Conservation (phyloP, 495 filamentous ascomycete species). For the Ramalina peruviana region DNA sequence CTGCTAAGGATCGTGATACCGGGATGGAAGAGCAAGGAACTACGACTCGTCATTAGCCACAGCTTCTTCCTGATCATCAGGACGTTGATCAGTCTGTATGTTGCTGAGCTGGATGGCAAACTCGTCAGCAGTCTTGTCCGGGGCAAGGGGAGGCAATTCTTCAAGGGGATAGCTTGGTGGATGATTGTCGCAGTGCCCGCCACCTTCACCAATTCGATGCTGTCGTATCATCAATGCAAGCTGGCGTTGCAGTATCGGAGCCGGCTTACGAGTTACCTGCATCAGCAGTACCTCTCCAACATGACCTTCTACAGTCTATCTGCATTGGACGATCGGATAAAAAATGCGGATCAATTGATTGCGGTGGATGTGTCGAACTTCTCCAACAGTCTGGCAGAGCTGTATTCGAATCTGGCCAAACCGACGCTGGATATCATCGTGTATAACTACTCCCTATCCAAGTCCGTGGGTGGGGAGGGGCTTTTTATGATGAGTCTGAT, state of each 20-base stretch:
- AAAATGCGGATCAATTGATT: constrained; percentile 96
- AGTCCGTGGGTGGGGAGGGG: constrained; percentile 87
- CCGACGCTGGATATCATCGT: constrained; percentile 89
- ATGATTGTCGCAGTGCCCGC: constrained; percentile 96
- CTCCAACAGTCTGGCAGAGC: constrained; percentile 83
- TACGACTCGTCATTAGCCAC: constrained; percentile 72
- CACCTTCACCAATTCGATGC: constrained; percentile 97
- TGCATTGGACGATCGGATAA: constrained; percentile 91
- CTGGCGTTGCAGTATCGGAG: constrained; percentile 85
- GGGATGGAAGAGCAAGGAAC: constrained; percentile 76
- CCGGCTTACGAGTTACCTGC: constrained; percentile 80
- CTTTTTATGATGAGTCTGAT: constrained; percentile 86
- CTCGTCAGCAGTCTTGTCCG: constrained; percentile 83
- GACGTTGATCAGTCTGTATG: constrained; percentile 85
- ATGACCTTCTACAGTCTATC: constrained; percentile 98
- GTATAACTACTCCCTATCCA: constrained; percentile 85
- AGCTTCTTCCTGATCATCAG: constrained; percentile 74
- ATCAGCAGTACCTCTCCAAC: constrained; percentile 82
- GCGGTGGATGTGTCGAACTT: constrained; percentile 93
- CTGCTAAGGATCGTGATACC: constrained; percentile 81
- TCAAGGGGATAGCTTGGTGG: constrained; percentile 89
- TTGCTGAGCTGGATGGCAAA: constrained; percentile 86
- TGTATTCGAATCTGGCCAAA: constrained; percentile 97
- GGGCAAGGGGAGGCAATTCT: constrained; percentile 81
- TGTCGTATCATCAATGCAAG: constrained; percentile 96